Percentiles rank a stretch among this genome's conserved stretches.
Conservation (phyloP, 164 flowering plant species). For the Malania oleifera region DNA sequence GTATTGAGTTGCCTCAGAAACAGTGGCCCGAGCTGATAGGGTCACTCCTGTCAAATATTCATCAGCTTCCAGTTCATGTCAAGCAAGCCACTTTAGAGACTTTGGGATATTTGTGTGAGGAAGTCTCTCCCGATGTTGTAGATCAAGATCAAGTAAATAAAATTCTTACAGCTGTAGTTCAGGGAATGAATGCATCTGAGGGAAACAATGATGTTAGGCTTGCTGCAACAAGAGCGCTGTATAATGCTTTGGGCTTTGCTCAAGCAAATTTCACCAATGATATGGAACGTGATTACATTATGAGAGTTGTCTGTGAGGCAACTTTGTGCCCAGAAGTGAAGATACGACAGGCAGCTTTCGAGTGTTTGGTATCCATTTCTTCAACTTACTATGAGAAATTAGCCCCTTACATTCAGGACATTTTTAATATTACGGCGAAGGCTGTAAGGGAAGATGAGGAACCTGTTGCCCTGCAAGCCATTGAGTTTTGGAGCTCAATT, state of each 20-base stretch:
- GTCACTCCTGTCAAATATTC: constrained; percentile 49
- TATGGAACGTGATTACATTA: constrained; percentile 74
- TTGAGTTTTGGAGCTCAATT: constrained; percentile 72
- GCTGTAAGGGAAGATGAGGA: constrained; percentile 68
- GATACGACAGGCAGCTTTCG: constrained; percentile 64
- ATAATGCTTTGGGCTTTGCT: constrained; percentile 65
- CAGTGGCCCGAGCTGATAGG: constrained; percentile 72
- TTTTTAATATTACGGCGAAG: constrained; percentile 56
- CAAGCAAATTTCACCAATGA: constrained; percentile 61
- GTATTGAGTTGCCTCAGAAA: constrained; percentile 67
- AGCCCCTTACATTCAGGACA: constrained; percentile 57
- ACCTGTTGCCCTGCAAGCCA: constrained; percentile 65
- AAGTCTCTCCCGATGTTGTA: constrained; percentile 61
- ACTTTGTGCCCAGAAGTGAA: constrained; percentile 50
- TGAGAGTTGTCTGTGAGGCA: constrained; percentile 73
- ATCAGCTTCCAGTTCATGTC: constrained; percentile 48
- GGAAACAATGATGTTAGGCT: constrained; percentile 53
- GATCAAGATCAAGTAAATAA: constrained; percentile 69
- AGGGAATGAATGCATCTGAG: constrained; percentile 65
- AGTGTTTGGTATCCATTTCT: constrained; percentile 66
- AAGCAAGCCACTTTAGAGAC: constrained; percentile 78
- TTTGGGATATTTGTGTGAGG: constrained; percentile 70
- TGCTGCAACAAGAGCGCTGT: constrained; percentile 57
- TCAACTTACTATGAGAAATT: constrained; percentile 62
- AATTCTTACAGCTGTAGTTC: constrained; percentile 73